Evolutionary conservation across 2,329 filamentous ascomycete species (phyloP).

Genomic region (Nigrospora oryzae): DNA sequence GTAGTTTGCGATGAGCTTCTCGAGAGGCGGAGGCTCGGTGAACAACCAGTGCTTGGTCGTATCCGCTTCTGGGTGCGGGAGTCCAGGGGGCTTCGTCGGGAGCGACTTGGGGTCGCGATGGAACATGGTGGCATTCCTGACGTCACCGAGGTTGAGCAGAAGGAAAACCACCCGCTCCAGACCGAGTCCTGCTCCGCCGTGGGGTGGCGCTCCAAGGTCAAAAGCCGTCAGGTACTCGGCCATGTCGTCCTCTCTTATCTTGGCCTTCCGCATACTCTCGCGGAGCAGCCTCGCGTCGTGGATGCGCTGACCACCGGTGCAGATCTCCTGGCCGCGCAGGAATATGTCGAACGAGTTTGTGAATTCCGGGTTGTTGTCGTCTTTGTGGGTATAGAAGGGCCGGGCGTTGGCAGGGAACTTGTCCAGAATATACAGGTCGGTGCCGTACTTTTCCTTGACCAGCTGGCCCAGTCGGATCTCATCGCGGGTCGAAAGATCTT

Average conservation of each 20-base stretch:
- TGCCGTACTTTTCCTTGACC: constrained; percentile 77
- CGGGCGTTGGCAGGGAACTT: constrained; percentile 59
- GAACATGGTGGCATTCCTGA: constrained; percentile 81
- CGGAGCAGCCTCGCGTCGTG: constrained; percentile 70
- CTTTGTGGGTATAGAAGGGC: constrained; percentile 6
- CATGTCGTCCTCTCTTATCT: constrained; percentile 75
- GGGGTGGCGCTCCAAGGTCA: constrained; percentile 79
- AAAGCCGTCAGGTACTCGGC: constrained; percentile 86
- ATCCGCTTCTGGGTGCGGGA: constrained; percentile 84
- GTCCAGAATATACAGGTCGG: constrained; percentile 91
- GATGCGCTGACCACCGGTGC: constrained; percentile 88
- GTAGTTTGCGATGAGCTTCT: constrained; percentile 90
- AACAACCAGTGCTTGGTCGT: constrained; percentile 52
- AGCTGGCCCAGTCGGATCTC: constrained; percentile 80
- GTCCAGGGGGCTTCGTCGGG: constrained; percentile 54
- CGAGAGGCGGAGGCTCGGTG: constrained; percentile 50
- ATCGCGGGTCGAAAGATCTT: constrained; percentile 77
- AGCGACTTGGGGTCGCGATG: constrained; percentile 83
- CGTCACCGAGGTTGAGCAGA: constrained; percentile 78
- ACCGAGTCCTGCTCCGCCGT: constrained; percentile 84
- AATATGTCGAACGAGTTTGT: constrained; percentile 97
- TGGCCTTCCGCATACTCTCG: constrained; percentile 65
- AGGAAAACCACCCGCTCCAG: constrained; percentile 84
- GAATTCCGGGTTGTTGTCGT: constrained; percentile 50
- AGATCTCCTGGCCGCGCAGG: constrained; percentile 84